A percentile compares a stretch with the other conserved stretches of the same genome.
Conservation (phyloP, 2,329 filamentous ascomycete genomes). For the Cephalotrichum gorgonifer region DNA sequence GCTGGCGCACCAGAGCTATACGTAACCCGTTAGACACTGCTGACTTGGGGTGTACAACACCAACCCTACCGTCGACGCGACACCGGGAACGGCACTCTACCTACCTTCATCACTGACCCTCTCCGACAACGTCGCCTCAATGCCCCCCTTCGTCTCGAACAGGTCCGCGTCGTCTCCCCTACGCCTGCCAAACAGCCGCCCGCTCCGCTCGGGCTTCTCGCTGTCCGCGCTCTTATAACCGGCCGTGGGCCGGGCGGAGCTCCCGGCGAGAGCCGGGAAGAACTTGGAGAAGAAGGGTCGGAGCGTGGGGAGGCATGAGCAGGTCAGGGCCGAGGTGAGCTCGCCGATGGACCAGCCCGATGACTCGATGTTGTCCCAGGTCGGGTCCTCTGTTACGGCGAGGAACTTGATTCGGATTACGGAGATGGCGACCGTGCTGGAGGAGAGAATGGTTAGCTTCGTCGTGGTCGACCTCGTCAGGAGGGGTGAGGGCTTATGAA, state of each 20-base stretch:
- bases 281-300: slow-evolving; percentile 14
- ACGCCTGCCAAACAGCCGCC: neutral
- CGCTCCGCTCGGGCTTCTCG: neutral
- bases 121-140: neutral
- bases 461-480: slow-evolving; percentile 1
- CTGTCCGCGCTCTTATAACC: neutral
- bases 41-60: too few relatives aligned
- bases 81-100: neutral
- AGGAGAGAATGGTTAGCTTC: too few relatives aligned
- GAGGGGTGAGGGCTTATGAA: neutral
- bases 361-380: slow-evolving; percentile 14
- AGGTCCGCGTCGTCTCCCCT: neutral
- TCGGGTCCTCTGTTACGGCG: slow-evolving; percentile 9
- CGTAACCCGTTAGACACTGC: neutral
- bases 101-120: neutral
- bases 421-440: slow-evolving; percentile 13
- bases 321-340: slow-evolving; percentile 12
- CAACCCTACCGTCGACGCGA: too few relatives aligned
- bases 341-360: slow-evolving; percentile 14
- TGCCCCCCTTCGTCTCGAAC: neutral
- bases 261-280: slow-evolving; percentile 10
- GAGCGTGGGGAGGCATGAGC: slow-evolving; percentile 13
- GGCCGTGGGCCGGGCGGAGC: neutral
- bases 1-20: neutral
- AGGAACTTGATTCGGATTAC: slow-evolving; percentile 12